Base-by-base conservation (phyloP, 139 green algal genomes). In the Astrephomene gubernaculifera region DNA sequence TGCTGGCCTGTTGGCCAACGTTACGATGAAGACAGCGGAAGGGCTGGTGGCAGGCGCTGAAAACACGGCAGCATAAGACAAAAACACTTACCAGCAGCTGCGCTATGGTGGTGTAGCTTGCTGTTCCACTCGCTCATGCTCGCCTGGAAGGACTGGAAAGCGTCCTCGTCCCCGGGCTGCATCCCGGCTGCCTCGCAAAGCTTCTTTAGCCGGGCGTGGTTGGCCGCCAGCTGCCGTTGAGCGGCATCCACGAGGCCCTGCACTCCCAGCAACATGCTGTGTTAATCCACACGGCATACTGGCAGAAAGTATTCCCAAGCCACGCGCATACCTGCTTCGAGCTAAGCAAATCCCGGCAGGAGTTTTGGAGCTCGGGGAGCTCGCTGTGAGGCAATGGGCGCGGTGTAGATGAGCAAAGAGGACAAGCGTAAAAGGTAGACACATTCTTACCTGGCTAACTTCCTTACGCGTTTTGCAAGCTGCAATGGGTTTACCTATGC, bases 191-290 rank as follows among this genome's bases (percentile, higher is more conserved):
- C 61, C 21, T 74, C 78, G 22, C 78, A 84, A 25, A 84, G 29
- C 24, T 74, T 43, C n/a, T 43, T 71, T 6, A 83, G 61, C 19
- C 44, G 41, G 29, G n/a, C 27, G 76, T 74, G n/a, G 43, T 83
- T 83, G 17, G 76, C 41, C 2, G 64, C 76, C 9, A 83, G 76
- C 43, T 83, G 76, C 19, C 43, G 39, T 41, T 83, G 76, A 2
- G 76, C 76, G 4, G 76, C 76, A 12, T 83, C 76, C 6, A 83
- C n/a, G 0, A 83, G 43, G 19, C 76, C 76, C 76, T 83, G 61
- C 69, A 76, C 19, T 65, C 6, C 19, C 9, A 6, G 57, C 57
- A 6, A 65, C 6, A 22, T n/a, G 9, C 17, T 22, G 19, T 27
- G 57, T 6, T n/a, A 14, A n/a, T 65, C 57, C 57, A 14, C 57